Evolutionary conservation across 2,329 filamentous ascomycete species (phyloP).

Genomic region (Aureobasidium zeae): DNA sequence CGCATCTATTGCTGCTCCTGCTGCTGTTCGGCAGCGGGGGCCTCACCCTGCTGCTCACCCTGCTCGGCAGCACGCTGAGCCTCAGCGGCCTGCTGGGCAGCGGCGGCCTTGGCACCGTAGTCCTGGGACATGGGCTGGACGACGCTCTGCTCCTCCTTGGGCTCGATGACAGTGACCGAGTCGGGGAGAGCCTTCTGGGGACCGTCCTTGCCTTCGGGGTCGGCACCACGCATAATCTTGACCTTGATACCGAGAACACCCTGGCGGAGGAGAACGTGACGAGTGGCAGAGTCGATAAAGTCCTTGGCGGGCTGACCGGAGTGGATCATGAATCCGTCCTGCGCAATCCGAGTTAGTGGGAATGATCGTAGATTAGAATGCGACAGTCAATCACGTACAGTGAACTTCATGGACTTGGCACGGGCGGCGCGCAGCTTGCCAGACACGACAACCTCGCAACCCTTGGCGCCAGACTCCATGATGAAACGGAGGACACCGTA

Average conservation of each 20-base stretch:
- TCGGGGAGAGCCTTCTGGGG: constrained; percentile 96
- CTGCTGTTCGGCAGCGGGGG: constrained; percentile 36
- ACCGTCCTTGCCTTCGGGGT: constrained; percentile 98
- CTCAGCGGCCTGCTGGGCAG: constrained; percentile 58
- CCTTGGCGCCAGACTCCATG: constrained; percentile 99
- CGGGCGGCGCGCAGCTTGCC: constrained; percentile 98
- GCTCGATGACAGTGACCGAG: constrained; percentile 98
- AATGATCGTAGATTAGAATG: no score
- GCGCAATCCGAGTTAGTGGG: constrained; percentile 14
- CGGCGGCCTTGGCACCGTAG: constrained; percentile 86
- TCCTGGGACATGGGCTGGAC: constrained; percentile 95
- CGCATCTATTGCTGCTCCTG: constrained; percentile 19
- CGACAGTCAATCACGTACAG: constrained; percentile 46
- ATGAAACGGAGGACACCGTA: constrained; percentile 99
- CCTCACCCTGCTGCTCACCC: constrained; percentile 42
- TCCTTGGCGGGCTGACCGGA: constrained; percentile 98
- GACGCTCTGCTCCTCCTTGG: constrained; percentile 96
- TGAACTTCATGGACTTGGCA: constrained; percentile 99
- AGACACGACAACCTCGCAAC: constrained; percentile 98
- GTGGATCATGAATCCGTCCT: constrained; percentile 99
- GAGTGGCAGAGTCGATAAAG: constrained; percentile 97
- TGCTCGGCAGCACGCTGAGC: constrained; percentile 51
- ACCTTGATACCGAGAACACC: constrained; percentile 99
- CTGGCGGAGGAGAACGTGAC: constrained; percentile 98
- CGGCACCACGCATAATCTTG: constrained; percentile 99